Conservation (phyloP, 495 filamentous ascomycete species). For the Elaphomyces granulatus region DNA sequence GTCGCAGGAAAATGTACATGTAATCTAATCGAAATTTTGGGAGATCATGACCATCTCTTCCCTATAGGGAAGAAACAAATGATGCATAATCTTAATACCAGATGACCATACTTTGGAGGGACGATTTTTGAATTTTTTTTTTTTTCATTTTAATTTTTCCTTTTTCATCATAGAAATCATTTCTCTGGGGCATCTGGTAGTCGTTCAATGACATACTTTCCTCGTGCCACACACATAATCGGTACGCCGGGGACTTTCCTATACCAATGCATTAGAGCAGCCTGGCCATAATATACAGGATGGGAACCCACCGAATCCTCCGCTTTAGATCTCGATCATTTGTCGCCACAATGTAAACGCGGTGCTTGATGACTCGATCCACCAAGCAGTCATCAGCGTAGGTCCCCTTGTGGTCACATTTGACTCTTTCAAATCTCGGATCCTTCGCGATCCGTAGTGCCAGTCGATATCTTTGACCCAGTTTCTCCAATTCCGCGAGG, state of each 20-base stretch:
- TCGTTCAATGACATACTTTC: slow-evolving; percentile 86
- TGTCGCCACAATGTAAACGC: slow-evolving; percentile 78
- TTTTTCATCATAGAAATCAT: too few relatives aligned
- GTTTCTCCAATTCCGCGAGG: slow-evolving; percentile 72
- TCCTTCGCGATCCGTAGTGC: slow-evolving; percentile 86
- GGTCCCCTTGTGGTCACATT: slow-evolving; percentile 77
- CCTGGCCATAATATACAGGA: background rate
- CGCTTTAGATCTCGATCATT: slow-evolving; percentile 71
- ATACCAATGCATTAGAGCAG: background rate
- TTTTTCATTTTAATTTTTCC: background rate
- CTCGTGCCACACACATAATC: slow-evolving; percentile 57
- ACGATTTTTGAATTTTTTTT: background rate
- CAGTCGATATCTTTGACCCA: slow-evolving; percentile 79
- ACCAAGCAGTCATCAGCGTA: slow-evolving; percentile 97
- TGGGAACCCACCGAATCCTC: slow-evolving; percentile 40
- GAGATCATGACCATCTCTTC: too few relatives aligned
- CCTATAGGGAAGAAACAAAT: too few relatives aligned
- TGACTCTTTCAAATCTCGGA: slow-evolving; percentile 69
- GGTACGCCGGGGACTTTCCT: slow-evolving; percentile 32
- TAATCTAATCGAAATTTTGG: too few relatives aligned
- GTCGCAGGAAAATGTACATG: too few relatives aligned
- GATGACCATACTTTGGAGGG: slow-evolving; percentile 20
- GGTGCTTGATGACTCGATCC: slow-evolving; percentile 62
- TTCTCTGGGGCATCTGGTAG: slow-evolving; percentile 66
- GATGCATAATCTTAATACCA: too few relatives aligned